Conservation (phyloP, 148 eudicot species). For the Persicaria maculosa region DNA sequence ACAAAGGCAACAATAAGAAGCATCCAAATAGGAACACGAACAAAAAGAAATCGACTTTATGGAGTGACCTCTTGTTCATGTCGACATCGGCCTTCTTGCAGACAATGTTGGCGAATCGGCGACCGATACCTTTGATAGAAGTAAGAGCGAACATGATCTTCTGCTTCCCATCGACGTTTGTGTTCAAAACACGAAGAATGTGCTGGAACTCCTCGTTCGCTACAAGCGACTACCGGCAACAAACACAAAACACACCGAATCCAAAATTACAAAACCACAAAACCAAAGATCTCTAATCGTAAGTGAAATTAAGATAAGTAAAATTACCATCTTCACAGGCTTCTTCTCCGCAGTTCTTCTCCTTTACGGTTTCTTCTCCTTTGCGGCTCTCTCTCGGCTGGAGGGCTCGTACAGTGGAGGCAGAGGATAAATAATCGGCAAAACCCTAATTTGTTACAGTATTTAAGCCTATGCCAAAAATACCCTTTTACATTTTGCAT, state of each 20-base stretch:
- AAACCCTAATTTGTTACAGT: slow-evolving; percentile 1
- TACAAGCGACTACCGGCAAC: slow-evolving; percentile 28
- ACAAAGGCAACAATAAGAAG: neutral
- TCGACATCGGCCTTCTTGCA: slow-evolving; percentile 91
- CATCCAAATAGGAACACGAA: neutral
- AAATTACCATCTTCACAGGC: neutral
- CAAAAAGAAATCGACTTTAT: neutral
- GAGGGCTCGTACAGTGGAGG: too few species aligned
- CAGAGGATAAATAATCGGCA: neutral
- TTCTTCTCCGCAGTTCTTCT: too few species aligned
- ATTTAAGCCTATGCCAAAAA: too few species aligned
- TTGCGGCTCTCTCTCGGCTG: neutral
- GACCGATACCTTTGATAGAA: slow-evolving; percentile 91
- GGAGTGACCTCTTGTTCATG: slow-evolving; percentile 83
- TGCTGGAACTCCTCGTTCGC: slow-evolving; percentile 85
- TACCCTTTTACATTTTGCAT: neutral
- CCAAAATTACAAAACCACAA: neutral
- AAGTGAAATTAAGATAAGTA: neutral
- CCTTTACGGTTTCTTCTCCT: neutral
- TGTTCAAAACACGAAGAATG: slow-evolving; percentile 83
- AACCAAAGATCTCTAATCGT: neutral
- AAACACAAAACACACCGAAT: neutral
- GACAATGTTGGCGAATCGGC: slow-evolving; percentile 81
- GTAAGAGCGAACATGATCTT: slow-evolving; percentile 93
- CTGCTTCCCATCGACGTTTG: slow-evolving; percentile 88